These are phyloP conservation scores for Bombardia bombarda DNA, from an alignment of 495 filamentous ascomycete species.

Conservation along the genomic window DNA sequence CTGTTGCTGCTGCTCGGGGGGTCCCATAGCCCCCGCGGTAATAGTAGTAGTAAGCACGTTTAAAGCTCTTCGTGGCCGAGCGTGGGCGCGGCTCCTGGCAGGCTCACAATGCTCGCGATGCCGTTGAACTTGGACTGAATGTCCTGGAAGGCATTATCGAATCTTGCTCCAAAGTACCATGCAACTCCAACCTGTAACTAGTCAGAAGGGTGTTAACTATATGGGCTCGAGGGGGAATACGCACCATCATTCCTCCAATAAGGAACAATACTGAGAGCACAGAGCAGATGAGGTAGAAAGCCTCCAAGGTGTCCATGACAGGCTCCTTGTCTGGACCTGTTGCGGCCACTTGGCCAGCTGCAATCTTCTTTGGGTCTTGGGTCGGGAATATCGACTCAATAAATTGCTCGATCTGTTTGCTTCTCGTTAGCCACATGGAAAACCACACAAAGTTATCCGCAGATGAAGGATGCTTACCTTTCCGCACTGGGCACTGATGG, in stretches of 20 bases:
- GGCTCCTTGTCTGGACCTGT: constrained; percentile 13
- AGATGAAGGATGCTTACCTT: constrained; percentile 51
- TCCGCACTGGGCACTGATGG: constrained; percentile 84
- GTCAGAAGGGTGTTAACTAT: constrained; percentile 1
- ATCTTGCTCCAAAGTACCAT: constrained; percentile 55
- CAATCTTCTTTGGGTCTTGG: constrained; percentile 41
- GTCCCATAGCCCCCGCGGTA: no score
- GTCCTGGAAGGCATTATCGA: constrained; percentile 40
- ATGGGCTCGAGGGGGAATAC: constrained; percentile 9
- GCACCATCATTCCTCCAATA: constrained; percentile 38
- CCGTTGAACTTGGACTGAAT: constrained; percentile 17
- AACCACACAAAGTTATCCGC: background rate
- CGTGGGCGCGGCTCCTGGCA: constrained; percentile 5
- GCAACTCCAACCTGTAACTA: constrained; percentile 52
- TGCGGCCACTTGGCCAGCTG: constrained; percentile 13
- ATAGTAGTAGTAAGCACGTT: constrained; percentile 3
- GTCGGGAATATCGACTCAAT: constrained; percentile 91
- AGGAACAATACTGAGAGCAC: constrained; percentile 25
- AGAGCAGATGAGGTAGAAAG: constrained; percentile 24
- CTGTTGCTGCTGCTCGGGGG: no score
- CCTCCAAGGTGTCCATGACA: constrained; percentile 26
- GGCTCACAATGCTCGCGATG: constrained; percentile 7
- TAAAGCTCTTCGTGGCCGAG: constrained; percentile 36
- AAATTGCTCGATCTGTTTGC: constrained; percentile 81
- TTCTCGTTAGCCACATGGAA: constrained; percentile 2